Conservation (phyloP, 2,329 filamentous ascomycete genomes). For the Pseudocercospora crystallina region DNA sequence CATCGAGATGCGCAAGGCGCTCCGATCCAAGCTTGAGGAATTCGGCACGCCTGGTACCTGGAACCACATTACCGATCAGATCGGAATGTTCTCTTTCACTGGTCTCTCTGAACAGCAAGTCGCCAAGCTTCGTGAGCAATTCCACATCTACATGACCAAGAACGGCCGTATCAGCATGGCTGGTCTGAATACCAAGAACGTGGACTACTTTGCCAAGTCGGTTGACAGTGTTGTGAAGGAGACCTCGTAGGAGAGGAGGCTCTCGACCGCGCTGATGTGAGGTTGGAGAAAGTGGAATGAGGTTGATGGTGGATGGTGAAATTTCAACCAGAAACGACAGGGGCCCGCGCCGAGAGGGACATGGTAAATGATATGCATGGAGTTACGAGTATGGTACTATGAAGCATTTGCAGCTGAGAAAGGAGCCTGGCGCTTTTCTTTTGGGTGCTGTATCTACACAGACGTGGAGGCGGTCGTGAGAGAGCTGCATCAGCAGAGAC, state of each 20-base stretch:
- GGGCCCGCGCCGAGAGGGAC: not conserved
- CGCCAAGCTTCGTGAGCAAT: conserved; percentile 64
- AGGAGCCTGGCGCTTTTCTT: conserved; percentile 3
- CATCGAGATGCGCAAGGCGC: conserved; percentile 79
- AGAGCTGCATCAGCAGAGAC: no score
- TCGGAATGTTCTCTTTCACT: conserved; percentile 98
- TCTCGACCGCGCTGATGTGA: not conserved
- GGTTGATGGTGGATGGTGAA: not conserved
- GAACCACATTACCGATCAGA: conserved; percentile 98
- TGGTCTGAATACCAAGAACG: conserved; percentile 86
- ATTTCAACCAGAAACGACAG: not conserved
- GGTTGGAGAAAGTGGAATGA: not conserved
- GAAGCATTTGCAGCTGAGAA: not conserved
- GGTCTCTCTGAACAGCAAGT: conserved; percentile 75
- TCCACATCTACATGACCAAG: conserved; percentile 90
- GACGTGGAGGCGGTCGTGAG: no score
- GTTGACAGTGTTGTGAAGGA: conserved; percentile 79
- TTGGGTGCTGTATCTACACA: no score
- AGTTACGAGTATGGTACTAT: not conserved
- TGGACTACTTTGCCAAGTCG: conserved; percentile 89
- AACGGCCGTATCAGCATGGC: conserved; percentile 99
- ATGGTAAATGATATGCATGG: not conserved
- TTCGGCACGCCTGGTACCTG: conserved; percentile 84
- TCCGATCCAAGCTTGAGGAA: conserved; percentile 78
- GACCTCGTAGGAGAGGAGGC: conserved; percentile 27